Evolutionary conservation across 371 early-diverging fungal genomes (phyloP), one percentile per base, ranked within the genome.

Genomic region (Mortierella sp.): DNA sequence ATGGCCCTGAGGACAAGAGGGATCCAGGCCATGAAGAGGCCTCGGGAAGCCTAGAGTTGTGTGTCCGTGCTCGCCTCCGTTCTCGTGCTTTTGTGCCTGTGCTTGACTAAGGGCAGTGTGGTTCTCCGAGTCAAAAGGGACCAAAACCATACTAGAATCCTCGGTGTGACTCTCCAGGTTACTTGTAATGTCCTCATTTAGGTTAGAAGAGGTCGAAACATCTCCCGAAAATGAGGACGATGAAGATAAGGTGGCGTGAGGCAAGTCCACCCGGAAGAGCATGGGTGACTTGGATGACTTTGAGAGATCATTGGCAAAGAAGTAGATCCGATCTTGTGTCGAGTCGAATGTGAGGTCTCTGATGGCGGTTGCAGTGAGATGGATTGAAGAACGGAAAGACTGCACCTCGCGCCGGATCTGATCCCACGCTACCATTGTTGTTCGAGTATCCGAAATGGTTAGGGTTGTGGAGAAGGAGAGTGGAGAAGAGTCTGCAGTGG

Each of bases 311-410:
- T 87, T 89, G 46, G 89, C 86, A 2, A 92, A 73, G 66, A 90
- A 91, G 62, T 84, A 90, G 50, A 90, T 71, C 50, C 82, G 75
- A 64, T 85, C 77, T 18, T 68, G 68, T 11, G 43, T 25, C 7
- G 83, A 74, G 71, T 91, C 88, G 62, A 91, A 85, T 19, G 62
- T 60, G 71, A 90, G 89, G 70, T 90, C 90, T 47, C 88, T 86
- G 61, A 87, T 81, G 29, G 81, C 85, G 2, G 84, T 64, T 18
- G 83, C 68, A 4, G 85, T 75, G 19, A 82, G 62, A 26, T 84
- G 85, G 25, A 84, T 80, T 12, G 82, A 68, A 1, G 85, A 64
- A 51, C 88, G 83, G 68, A 88, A 87, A 14, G 85, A 81, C 45
- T 87, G 84, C 12, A 91, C 89, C 81, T 87, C 86, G 57, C 64